phyloP scores from a whole-genome alignment of 345 rosid genomes.

The Brassica incana region DNA sequence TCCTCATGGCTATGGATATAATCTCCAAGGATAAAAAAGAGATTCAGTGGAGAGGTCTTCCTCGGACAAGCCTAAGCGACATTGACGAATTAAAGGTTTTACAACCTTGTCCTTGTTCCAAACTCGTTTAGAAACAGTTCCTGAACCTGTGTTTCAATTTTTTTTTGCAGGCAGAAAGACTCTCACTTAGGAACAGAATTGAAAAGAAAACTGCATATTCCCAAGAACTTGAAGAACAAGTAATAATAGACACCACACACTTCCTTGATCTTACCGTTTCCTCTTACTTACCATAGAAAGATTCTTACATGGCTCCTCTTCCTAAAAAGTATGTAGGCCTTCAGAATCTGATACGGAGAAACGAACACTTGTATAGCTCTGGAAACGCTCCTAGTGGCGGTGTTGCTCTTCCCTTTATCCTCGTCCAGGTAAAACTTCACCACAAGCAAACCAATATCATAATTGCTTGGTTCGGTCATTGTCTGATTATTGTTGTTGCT shows the following conservation, averaged over 20 bases:
- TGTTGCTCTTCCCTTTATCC: constrained; percentile 93
- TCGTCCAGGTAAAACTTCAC: constrained; percentile 73
- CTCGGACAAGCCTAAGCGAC: constrained; percentile 89
- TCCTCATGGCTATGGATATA: constrained; percentile 99
- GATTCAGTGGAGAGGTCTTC: constrained; percentile 99
- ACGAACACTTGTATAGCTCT: constrained; percentile 74
- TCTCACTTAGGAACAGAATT: constrained; percentile 66
- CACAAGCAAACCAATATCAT: too few species aligned
- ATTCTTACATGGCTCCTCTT: constrained; percentile 17
- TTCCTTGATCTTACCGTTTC: not conserved
- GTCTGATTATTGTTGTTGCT: not conserved
- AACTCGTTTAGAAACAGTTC: constrained; percentile 16
- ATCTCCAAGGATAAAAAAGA: constrained; percentile 97
- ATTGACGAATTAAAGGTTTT: constrained; percentile 98
- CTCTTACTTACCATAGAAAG: not conserved
- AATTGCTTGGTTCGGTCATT: not conserved
- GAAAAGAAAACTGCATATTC: constrained; percentile 90
- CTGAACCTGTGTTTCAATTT: constrained; percentile 7
- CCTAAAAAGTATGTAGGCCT: constrained; percentile 71
- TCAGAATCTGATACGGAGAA: constrained; percentile 80
- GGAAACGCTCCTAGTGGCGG: constrained; percentile 85
- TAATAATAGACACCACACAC: constrained; percentile 36
- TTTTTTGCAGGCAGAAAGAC: constrained; percentile 71
- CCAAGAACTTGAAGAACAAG: constrained; percentile 95
- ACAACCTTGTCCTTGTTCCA: too few species aligned